Evolutionary conservation across 352 stramenopile genomes (phyloP), one percentile per base, ranked within the genome.

Genomic region (Phytophthora boehmeriae): DNA sequence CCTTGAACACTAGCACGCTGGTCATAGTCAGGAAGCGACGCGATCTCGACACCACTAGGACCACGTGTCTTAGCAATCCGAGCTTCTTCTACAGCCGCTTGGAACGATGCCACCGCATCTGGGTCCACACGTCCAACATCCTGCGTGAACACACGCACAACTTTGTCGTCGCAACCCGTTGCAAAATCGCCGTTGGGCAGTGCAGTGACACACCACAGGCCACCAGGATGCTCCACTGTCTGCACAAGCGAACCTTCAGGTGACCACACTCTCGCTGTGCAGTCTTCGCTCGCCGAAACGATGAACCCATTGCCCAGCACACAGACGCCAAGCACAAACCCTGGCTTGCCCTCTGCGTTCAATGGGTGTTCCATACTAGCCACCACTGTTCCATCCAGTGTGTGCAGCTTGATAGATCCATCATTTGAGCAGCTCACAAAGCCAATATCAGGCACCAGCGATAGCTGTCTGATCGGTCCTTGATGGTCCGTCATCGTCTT

Each of bases 81-180:
- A 16, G 83, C 78, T 59, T 89, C 78, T 25, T 83, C 61, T 0
- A 93, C 81, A 1, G 81, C 81, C 5, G 85, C 66, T 39, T 96
- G 82, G 13, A 95, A 80, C 5, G 71, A 68, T 2, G 84, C 80
- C 38, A 86, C 71, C 6, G 87, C 75, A 5, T 88, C 61, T 0
- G 77, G 57, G 48, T 97, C 97, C 9, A 83, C 81, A 46, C 84
- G 58, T 2, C 77, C 50, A 4, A 88, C 76, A 45, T 94, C 78
- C 9, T 55, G 64, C 0, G 92, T 98, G 66, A 98, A 99, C 20
- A 98, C 87, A 8, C 96, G 86, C 19, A 97, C 74, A 10, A 76
- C 75, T 50, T 98, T 97, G 74, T 99, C 95, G 52, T 98, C 89
- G 59, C 95, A 98, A 2, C 91, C 95, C 0, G 95, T 98, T 27